A percentile compares a stretch with the other conserved stretches of the same genome.
phyloP scores from a whole-genome alignment of 495 filamentous ascomycete genomes.

The Podospora pseudopauciseta region DNA sequence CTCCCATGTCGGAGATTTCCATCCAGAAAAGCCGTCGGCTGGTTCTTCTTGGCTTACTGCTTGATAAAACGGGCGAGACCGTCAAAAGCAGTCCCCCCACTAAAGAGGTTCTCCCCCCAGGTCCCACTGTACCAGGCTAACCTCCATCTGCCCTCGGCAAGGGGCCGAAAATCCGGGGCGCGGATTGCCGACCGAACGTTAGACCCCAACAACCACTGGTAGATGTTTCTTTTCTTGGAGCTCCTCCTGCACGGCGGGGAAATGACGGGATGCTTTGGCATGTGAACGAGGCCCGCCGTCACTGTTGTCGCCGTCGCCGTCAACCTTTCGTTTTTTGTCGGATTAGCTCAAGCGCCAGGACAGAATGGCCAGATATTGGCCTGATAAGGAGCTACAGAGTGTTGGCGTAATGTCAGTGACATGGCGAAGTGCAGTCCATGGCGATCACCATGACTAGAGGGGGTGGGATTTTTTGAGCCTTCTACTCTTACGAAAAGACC shows the following conservation, averaged over 20 bases:
- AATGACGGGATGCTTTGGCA: neutral
- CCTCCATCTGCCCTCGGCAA: slow-evolving; percentile 8
- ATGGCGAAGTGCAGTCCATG: neutral
- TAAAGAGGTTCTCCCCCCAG: neutral
- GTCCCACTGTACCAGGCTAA: neutral
- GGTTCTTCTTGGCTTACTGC: neutral
- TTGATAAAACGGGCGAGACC: slow-evolving; percentile 1
- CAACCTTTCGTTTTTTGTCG: neutral
- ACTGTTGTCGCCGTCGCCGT: neutral
- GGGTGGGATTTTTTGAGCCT: neutral
- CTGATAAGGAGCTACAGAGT: neutral
- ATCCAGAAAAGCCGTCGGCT: slow-evolving; percentile 1
- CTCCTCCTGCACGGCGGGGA: neutral
- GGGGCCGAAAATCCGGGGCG: slow-evolving; percentile 7
- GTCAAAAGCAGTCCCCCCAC: neutral
- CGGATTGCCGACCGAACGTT: neutral
- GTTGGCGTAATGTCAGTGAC: neutral
- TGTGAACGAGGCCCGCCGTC: neutral
- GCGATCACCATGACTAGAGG: neutral
- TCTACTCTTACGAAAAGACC: neutral
- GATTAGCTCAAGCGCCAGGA: neutral
- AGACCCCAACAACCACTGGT: neutral
- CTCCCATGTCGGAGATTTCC: neutral
- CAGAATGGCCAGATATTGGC: neutral
- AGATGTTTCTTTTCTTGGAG: neutral